These are phyloP conservation scores for Solanum chiquidenum DNA, from an alignment of 257 asterid species.

Conservation along the genomic window DNA sequence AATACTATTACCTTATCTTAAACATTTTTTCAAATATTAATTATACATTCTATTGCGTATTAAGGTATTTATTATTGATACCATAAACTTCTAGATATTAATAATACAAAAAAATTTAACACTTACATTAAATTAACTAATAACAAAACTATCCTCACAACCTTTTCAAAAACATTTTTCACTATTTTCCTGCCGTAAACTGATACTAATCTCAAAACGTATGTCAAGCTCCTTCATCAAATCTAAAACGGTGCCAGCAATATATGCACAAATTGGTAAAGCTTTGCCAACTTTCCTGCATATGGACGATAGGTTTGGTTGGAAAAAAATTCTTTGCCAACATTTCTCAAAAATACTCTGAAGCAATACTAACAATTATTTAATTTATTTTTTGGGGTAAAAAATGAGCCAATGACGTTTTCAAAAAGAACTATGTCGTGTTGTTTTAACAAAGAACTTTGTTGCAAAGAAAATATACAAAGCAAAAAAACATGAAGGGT, in stretches of 20 bases:
- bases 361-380: background rate
- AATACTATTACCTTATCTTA: background rate
- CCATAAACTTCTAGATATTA: too few species aligned
- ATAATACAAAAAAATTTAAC: background rate
- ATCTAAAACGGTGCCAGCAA: background rate
- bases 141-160: background rate
- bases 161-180: background rate
- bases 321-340: background rate
- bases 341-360: background rate
- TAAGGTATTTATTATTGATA: too few species aligned
- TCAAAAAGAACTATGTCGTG: too few species aligned
- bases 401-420: background rate
- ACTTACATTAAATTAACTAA: background rate
- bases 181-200: background rate
- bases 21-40: too few species aligned
- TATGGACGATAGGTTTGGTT: background rate
- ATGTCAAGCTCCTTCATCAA: background rate
- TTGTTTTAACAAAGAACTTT: background rate
- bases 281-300: background rate
- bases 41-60: background rate
- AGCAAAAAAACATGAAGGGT: too few species aligned
- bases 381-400: background rate
- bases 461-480: background rate
- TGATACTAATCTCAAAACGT: background rate
- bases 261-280: background rate